A percentile compares a stretch with the other conserved stretches of the same genome.
These are phyloP conservation scores for Parsonsia alboflavescens DNA, from an alignment of 257 asterid genomes.

Conservation along the genomic window DNA sequence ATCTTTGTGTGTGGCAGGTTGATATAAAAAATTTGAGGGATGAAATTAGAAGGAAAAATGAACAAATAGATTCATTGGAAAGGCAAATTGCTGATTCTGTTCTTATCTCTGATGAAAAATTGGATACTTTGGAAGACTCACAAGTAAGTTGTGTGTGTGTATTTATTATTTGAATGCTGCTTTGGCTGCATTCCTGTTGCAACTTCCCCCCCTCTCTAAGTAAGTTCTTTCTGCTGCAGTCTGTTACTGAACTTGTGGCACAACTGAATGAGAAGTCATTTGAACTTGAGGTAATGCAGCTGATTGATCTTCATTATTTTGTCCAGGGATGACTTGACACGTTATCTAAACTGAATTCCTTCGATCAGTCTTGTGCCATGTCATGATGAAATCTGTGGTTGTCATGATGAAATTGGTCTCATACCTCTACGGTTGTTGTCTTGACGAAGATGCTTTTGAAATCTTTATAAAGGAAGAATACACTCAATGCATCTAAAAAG, in stretches of 20 bases:
- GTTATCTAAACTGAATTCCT: background rate
- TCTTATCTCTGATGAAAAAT: slow-evolving; percentile 40
- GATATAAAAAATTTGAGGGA: slow-evolving; percentile 72
- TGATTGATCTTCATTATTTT: slow-evolving; percentile 6
- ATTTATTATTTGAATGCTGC: slow-evolving; percentile 5
- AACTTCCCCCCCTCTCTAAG: slow-evolving; percentile 2
- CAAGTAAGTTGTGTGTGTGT: slow-evolving; percentile 33
- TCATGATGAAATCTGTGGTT: too few species aligned
- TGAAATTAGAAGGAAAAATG: slow-evolving; percentile 62
- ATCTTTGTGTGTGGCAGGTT: slow-evolving; percentile 36
- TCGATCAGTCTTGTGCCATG: background rate
- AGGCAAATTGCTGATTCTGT: slow-evolving; percentile 65
- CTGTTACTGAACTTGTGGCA: slow-evolving; percentile 61
- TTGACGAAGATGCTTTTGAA: background rate
- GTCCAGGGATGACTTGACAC: slow-evolving; percentile 1
- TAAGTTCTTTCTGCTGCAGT: slow-evolving; percentile 44
- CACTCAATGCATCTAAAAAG: background rate
- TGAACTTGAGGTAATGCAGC: slow-evolving; percentile 87
- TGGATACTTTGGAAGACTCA: slow-evolving; percentile 57
- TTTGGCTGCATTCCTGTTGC: slow-evolving; percentile 4
- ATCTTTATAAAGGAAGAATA: background rate
- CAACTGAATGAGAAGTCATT: slow-evolving; percentile 90
- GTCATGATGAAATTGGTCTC: background rate
- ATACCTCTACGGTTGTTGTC: background rate
- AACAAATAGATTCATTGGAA: slow-evolving; percentile 67